Evolutionary conservation across 352 stramenopile genomes (phyloP).

Genomic region (Globisporangium nunn): DNA sequence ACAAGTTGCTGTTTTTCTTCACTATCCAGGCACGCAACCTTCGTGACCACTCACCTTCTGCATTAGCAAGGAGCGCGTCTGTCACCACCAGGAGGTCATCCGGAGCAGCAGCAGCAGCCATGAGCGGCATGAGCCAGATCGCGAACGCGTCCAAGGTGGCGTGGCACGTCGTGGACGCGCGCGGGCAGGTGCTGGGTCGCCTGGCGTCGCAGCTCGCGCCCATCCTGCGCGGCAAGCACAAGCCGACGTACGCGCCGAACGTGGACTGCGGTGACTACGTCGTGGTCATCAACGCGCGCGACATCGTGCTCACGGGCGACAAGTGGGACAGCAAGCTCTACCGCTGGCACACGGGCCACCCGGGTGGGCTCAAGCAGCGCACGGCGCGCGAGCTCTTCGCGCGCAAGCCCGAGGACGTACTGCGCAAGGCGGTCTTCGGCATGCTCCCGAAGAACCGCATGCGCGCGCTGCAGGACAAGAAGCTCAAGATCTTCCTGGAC

Average conservation of each 20-base stretch:
- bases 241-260: conserved; percentile 97
- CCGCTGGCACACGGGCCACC: conserved; percentile 97
- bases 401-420: conserved; percentile 92
- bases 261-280: conserved; percentile 98
- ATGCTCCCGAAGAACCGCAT: conserved; percentile 98
- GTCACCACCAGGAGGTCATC: too few species aligned
- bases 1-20: too few species aligned
- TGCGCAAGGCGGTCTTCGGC: conserved; percentile 94
- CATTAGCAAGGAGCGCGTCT: too few species aligned
- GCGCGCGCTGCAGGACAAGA: conserved; percentile 91
- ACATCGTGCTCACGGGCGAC: conserved; percentile 94
- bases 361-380: conserved; percentile 94
- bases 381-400: conserved; percentile 92
- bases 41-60: too few species aligned
- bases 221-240: conserved; percentile 98
- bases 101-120: not conserved
- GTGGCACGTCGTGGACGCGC: conserved; percentile 97
- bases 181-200: conserved; percentile 93
- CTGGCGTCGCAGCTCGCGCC: conserved; percentile 93
- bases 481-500: conserved; percentile 95
- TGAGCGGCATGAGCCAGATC: conserved; percentile 70
- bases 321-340: conserved; percentile 98
- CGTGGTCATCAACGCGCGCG: conserved; percentile 95
- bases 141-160: conserved; percentile 72
- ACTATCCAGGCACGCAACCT: too few species aligned